phyloP scores from a whole-genome alignment of 225 moss, liverwort and hornwort species.

The Anthoceros angustus region DNA sequence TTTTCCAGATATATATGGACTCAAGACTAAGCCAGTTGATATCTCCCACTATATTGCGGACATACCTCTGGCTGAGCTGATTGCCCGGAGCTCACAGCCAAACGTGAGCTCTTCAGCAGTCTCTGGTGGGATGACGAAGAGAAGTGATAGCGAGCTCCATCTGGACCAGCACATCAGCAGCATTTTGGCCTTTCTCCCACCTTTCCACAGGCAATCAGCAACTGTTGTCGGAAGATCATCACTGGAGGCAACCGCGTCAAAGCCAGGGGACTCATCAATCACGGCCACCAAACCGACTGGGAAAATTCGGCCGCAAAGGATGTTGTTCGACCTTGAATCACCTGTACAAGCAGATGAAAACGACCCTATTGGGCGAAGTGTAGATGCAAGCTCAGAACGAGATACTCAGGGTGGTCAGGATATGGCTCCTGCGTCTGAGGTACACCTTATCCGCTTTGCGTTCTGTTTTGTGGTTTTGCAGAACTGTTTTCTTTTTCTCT shows the following conservation, averaged over 20 bases:
- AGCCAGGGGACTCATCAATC: neutral
- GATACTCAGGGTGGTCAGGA: neutral
- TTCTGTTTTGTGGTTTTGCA: neutral
- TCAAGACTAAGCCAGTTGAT: constrained; percentile 1
- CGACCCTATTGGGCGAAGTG: neutral
- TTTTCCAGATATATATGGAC: neutral
- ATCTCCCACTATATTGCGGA: neutral
- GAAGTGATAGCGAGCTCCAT: neutral
- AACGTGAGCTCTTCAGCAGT: neutral
- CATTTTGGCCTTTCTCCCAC: neutral
- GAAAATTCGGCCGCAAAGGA: neutral
- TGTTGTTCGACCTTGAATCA: neutral
- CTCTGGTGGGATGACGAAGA: neutral
- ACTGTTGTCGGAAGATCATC: neutral
- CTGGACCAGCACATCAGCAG: neutral
- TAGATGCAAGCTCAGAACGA: neutral
- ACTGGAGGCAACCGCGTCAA: neutral
- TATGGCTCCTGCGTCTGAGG: neutral
- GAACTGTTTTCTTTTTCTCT: neutral
- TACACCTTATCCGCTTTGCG: neutral
- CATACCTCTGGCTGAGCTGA: neutral
- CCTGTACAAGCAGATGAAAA: neutral
- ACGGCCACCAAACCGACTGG: neutral
- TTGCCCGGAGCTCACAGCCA: neutral
- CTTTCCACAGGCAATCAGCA: neutral